Evolutionary conservation across 164 flowering plant species (phyloP), one percentile per base, ranked within the genome.

Genomic region (Aristolochia fimbriata): DNA sequence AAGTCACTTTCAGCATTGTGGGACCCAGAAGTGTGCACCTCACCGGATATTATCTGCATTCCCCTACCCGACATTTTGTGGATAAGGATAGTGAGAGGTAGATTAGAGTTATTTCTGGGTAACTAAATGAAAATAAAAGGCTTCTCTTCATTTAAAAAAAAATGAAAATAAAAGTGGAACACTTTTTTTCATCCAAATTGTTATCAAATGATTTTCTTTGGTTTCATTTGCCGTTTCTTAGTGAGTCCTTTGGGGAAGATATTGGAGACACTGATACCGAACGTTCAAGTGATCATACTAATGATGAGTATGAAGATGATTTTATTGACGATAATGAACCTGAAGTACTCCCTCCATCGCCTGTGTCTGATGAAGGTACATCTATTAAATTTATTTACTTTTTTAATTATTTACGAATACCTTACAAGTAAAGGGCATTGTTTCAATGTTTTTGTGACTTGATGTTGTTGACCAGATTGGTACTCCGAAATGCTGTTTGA

Each of bases 11-110:
- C 77, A 81, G 97, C 6, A 84, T 88, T 47, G 48, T 74, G 60
- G 98, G 98, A 16, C 69, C 83, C 2, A 70, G 74, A 48, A 90
- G 88, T 65, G 75, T 90, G 56, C 94, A 93, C 67, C 90, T 93
- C 23, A 72, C 88, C 65, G 97, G 98, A 15, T 86, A 77, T 68
- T 75, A 81, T 66, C 72, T 67, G 33, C 71, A 66, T 4, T 62
- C 55, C 22, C 30, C 56, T 6, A 52, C 30, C 12, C 31, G 30
- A 15, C 81, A 76, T 51, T n/a, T n/a, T 54, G 57, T 47, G 27
- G 64, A 46, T n/a, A 78, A 79, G 63, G 85, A 73, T 23, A 70
- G 70, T 64, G 85, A 77, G 2, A 65, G 61, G 95, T 86, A 91
- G 74, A 71, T 57, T 58, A 5, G 31, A 20, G 31, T 56, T 13